phyloP scores from a whole-genome alignment of 2,329 filamentous ascomycete species.

The Arthroderma sp. region DNA sequence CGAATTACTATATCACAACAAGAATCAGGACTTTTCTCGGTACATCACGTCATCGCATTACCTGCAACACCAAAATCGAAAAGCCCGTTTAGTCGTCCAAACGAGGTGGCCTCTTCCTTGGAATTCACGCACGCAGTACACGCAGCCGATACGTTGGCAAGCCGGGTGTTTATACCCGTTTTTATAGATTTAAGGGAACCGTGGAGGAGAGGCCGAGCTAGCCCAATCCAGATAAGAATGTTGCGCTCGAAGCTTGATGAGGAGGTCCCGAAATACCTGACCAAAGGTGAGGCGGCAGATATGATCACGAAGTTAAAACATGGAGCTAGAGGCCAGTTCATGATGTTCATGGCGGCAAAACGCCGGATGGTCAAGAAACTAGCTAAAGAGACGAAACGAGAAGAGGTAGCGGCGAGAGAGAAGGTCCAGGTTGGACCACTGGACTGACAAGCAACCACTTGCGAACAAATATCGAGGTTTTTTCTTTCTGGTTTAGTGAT shows the following conservation, averaged over 20 bases:
- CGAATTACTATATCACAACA: slow-evolving; percentile 41
- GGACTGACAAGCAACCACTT: slow-evolving; percentile 2
- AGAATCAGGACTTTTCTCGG: slow-evolving; percentile 16
- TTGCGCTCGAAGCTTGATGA: slow-evolving; percentile 34
- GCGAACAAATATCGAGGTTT: background rate
- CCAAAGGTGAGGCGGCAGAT: slow-evolving; percentile 69
- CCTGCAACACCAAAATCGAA: slow-evolving; percentile 20
- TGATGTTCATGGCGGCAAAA: slow-evolving; percentile 40
- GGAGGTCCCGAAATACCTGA: slow-evolving; percentile 43
- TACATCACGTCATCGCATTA: slow-evolving; percentile 19
- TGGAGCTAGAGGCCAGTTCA: slow-evolving; percentile 55
- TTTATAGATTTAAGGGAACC: slow-evolving; percentile 53
- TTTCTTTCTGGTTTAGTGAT: background rate
- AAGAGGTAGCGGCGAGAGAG: slow-evolving; percentile 22
- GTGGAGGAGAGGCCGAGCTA: slow-evolving; percentile 59
- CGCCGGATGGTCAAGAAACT: slow-evolving; percentile 32
- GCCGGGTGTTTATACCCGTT: slow-evolving; percentile 44
- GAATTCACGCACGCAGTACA: slow-evolving; percentile 66
- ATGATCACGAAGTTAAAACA: slow-evolving; percentile 88
- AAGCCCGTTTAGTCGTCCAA: slow-evolving; percentile 53
- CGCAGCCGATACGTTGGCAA: slow-evolving; percentile 70
- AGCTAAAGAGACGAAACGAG: slow-evolving; percentile 18
- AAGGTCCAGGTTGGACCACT: slow-evolving; percentile 37
- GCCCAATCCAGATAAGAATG: slow-evolving; percentile 33
- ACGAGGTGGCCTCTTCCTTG: slow-evolving; percentile 50